Base-by-base conservation (phyloP, 2,329 filamentous ascomycete species). In the Cladosporium oxysporum region DNA sequence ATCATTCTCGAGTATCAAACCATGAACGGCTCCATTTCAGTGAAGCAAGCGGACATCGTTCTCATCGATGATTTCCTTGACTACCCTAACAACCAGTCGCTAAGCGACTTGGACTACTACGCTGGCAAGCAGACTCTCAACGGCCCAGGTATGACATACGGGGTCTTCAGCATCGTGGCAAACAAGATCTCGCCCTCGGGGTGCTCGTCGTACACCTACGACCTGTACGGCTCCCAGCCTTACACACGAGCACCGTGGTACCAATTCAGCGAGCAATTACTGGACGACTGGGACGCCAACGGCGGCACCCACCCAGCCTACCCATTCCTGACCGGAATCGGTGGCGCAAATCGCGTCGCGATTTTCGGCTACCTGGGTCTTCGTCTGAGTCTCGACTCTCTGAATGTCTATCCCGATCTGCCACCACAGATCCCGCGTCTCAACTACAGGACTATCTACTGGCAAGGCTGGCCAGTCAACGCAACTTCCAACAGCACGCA, bases 131-230 rank as follows among this genome's bases (percentile, higher is more conserved):
- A 91, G 76, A 89, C 88, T 1, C 79, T 84, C 1, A 83, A 90
- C 69, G 89, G 89, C 0, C 89, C 89, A 1, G 89, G 86, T 3
- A 91, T 91, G 89, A 91, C 89, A 1, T 91, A 89, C 75, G 87
- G 87, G 11, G 86, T 90, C 11, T 91, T 90, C 76, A 85, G 86
- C 57, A 85, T 91, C 58, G 85, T 88, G 33, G 88, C 89, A 16
- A 90, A 88, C 65, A 82, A 86, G 58, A 81, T 90, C 12, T 88
- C 87, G 1, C 85, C 84, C 1, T 89, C 87, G 2, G 89, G 89
- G 2, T 91, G 89, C 74, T 86, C 88, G 1, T 84, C 86, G 4
- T 90, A 87, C 73, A 91, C 88, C 0, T 91, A 91, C 72, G 83
- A 86, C 7, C 80, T 90, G 21, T 87, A 88, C 68, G 85, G 86